Evolutionary conservation across 768 basidiomycete genomes (phyloP), one percentile per base, ranked within the genome.

Genomic region (Nidularia pulvinata): DNA sequence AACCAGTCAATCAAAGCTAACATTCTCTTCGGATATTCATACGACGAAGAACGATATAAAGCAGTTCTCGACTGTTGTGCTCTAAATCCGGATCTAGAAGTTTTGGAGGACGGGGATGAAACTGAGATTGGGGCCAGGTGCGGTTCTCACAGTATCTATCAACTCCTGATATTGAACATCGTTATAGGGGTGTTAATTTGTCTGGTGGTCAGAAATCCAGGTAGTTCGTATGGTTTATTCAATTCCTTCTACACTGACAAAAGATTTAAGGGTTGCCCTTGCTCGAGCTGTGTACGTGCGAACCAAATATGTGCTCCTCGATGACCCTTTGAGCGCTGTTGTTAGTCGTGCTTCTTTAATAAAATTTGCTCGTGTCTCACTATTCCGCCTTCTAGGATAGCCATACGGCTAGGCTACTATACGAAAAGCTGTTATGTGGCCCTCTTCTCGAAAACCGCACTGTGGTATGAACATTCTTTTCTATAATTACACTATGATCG

Each of bases 81-180:
- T 1, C 68, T 98, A 49, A 72, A 65, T 30, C 84, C 89, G 0
- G 96, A 98, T 73, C 68, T 98, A 53, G 83, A 89, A 5, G 80
- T 94, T 7, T 68, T 98, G 1, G 91, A 95, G 52, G 87, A 95
- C 61, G 96, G 96, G 0, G 94, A 93, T 63, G 73, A 69, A 51
- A 94, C 92, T 1, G 89, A 93, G 69, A 91, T 95, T 58, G 93
- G 93, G 11, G 86, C 84, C 81, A 48, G 10, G 74, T 62, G 13
- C n/a, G 37, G n/a, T 39, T 39, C n/a, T n/a, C 37, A 39, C n/a
- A 10, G n/a, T 10, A 39, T 10, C 37, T 39, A 10, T 9, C 37
- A 19, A 19, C 37, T 39, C 9, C 37, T 39, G n/a, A 39, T 39
- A 39, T 39, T 10, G 10, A 39, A 39, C 37, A 9, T 39, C n/a